Base-by-base conservation (phyloP, 2,329 filamentous ascomycete genomes). In the Talaromyces funiculosus region DNA sequence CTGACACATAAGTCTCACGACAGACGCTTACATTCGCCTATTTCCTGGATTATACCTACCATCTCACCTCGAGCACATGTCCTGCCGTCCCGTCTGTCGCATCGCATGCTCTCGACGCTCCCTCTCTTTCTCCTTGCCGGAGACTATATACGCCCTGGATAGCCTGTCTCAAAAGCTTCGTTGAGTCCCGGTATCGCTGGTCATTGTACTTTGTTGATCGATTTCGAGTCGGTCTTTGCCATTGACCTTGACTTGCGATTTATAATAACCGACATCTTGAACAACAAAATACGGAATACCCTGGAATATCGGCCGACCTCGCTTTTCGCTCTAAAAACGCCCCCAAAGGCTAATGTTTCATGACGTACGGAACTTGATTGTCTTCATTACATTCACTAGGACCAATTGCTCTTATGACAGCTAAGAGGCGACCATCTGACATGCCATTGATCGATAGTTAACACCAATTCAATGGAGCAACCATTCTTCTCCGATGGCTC, bases 401-500 rank as follows among this genome's bases (percentile, higher is more conserved):
- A 22, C 22, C 14, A 38, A 54, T 54, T 54, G 20, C 51, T 38
- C 37, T 14, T 18, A 49, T 49, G 33, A 53, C 14, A 7, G 10
- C 10, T 22, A 20, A 40, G n/a, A 8, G 33, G 10, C 10, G 16
- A 24, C n/a, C 12, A 22, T 10, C 18, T 54, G 51, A 26, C 24
- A 54, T 38, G 51, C 51, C 38, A 38, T 37, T 54, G 16, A 54
- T 38, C 9, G 20, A 18, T n/a, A 9, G 26, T 12, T 29, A 37
- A 37, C 26, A 18, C 29, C 8, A 4, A 4, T n/a, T 53, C 14
- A 12, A 61, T 61, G 60, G 49, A 43, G 22, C 54, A 61, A 33
- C 60, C 54, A 24, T 57, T 53, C 22, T 54, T 56, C 6, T 40
- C 55, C 20, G 45, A 40, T 43, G 55, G 53, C 47, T n/a, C 59